Evolutionary conservation across 768 basidiomycete genomes (phyloP).

Genomic region (Candolleomyces eurysporus): DNA sequence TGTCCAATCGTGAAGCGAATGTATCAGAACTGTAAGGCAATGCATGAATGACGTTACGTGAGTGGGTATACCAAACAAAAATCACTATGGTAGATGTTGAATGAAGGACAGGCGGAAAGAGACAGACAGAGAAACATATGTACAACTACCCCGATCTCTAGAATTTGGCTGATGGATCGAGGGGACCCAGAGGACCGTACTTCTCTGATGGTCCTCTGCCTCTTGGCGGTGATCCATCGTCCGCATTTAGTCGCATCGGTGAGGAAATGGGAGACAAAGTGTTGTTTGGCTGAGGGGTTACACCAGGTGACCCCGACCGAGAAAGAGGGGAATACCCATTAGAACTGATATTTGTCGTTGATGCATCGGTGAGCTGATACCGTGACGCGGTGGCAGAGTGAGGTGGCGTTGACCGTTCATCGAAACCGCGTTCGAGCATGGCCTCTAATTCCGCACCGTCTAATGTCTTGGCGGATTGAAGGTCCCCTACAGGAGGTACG

Average conservation of each 20-base stretch:
- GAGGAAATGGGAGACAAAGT: constrained; percentile 42
- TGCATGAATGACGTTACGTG: constrained; percentile 28
- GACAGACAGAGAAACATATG: constrained; percentile 22
- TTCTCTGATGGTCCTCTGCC: constrained; percentile 30
- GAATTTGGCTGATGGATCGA: constrained; percentile 58
- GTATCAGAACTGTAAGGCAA: constrained; percentile 13
- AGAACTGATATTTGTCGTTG: constrained; percentile 38
- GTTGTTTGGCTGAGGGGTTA: constrained; percentile 24
- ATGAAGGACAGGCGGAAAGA: constrained; percentile 15
- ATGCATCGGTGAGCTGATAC: constrained; percentile 60
- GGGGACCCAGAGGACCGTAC: constrained; percentile 58
- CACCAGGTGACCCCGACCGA: constrained; percentile 45
- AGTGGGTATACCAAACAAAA: constrained; percentile 39
- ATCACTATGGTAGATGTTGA: constrained; percentile 19
- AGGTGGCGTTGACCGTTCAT: constrained; percentile 61
- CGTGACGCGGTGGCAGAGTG: constrained; percentile 45
- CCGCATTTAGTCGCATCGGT: constrained; percentile 24
- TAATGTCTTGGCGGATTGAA: constrained; percentile 48
- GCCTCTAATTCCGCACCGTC: constrained; percentile 81
- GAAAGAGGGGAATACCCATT: constrained; percentile 60
- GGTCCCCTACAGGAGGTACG: constrained; percentile 32
- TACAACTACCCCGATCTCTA: constrained; percentile 24
- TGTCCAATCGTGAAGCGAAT: constrained; percentile 29
- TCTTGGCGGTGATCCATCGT: constrained; percentile 9
- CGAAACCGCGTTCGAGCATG: constrained; percentile 90